Base-by-base conservation (phyloP, 2,329 filamentous ascomycete genomes). In the Colletotrichum sp. region DNA sequence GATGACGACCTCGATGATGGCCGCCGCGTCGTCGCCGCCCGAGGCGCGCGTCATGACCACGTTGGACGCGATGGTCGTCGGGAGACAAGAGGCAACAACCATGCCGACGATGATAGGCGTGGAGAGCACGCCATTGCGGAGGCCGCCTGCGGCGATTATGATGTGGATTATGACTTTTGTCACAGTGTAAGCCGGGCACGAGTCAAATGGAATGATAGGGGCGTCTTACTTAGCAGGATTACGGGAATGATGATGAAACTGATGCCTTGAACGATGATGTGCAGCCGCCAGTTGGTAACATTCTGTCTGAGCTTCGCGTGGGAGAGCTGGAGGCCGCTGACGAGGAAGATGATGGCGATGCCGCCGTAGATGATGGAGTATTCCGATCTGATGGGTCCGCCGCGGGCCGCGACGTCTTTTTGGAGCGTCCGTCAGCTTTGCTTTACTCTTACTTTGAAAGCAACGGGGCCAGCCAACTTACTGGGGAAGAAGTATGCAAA, bases 41-140 rank as follows among this genome's bases (percentile, higher is more conserved):
- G 93, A 91, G 52, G 91, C 88, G 30, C 92, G 86, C 8, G 93
- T 95, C 93, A 95, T 95, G 55, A 95, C 92, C 9, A 94, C 92
- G 81, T 95, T 95, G 62, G 92, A 94, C 9, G 92, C 90, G 79
- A 95, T 93, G 0, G 93, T 95, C 0, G 93, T 95, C 2, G 93
- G 93, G 6, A 94, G 90, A 80, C 91, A 93, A n/a, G 91, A 89
- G 3, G 92, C 88, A 52, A 93, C 90, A 5, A 95, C 88, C 82
- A 95, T 91, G 12, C 94, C 93, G 5, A 94, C 89, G 34, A 95
- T 85, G 55, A 95, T 87, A 73, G 92, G 91, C 0, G 90, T 87
- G 71, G 94, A 92, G 80, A 95, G 92, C 26, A 88, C 89, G 2
- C 90, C 84, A 63, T 90, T 90, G 18, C 90, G 80, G 55, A 89